Conservation (phyloP, 164 flowering plant genomes). For the Magnolia sinica region DNA sequence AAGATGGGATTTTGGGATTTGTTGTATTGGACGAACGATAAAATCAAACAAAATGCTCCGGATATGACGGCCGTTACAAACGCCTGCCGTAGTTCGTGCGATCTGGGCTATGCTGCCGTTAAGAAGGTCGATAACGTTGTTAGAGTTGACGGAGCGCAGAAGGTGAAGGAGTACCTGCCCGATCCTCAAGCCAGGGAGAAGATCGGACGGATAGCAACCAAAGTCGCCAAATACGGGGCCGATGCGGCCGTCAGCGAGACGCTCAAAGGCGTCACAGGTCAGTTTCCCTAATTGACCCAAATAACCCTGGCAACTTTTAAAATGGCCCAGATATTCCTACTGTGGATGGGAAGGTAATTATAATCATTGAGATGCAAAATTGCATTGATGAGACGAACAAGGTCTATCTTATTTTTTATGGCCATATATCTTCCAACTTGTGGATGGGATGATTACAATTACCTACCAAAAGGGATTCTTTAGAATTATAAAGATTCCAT, state of each 20-base stretch:
- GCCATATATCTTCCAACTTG: too few species aligned
- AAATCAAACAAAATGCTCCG: slow-evolving; percentile 13
- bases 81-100: slow-evolving; percentile 10
- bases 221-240: background rate
- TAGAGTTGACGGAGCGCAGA: slow-evolving; percentile 1
- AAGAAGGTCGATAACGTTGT: slow-evolving; percentile 7
- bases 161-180: slow-evolving; percentile 10
- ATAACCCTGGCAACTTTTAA: background rate
- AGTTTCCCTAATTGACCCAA: background rate
- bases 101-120: background rate
- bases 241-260: background rate
- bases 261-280: slow-evolving; percentile 1
- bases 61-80: slow-evolving; percentile 6
- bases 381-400: too few species aligned
- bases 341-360: too few species aligned
- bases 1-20: slow-evolving; percentile 1
- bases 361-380: too few species aligned
- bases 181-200: slow-evolving; percentile 8
- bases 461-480: too few species aligned
- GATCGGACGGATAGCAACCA: background rate
- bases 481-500: too few species aligned
- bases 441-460: too few species aligned
- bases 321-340: too few species aligned
- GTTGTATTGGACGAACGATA: slow-evolving; percentile 2
- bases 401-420: too few species aligned